phyloP scores from a whole-genome alignment of 306 rosid genomes.

The Amphicarpaea edgeworthii region DNA sequence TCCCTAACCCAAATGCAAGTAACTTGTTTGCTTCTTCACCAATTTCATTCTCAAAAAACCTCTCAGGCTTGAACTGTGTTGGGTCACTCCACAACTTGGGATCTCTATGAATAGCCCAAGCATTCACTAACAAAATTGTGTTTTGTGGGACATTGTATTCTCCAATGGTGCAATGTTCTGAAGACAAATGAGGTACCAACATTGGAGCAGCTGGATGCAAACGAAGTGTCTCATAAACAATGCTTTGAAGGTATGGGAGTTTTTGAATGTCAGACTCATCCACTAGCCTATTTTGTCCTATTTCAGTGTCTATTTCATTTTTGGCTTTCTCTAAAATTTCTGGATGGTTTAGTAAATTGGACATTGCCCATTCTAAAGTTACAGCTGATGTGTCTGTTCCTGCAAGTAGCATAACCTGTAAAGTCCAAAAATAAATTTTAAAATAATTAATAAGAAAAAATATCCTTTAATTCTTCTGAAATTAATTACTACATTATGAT shows the following conservation, averaged over 20 bases:
- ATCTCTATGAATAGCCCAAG: constrained; percentile 33
- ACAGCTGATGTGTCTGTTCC: constrained; percentile 12
- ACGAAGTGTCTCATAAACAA: constrained; percentile 15
- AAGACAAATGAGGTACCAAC: constrained; percentile 18
- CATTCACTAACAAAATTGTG: constrained; percentile 26
- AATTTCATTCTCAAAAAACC: constrained; percentile 24
- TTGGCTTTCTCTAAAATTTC: constrained; percentile 5
- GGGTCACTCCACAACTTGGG: constrained; percentile 20
- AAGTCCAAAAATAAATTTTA: not conserved
- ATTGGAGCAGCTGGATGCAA: constrained; percentile 14
- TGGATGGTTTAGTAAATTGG: constrained; percentile 13
- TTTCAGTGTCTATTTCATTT: not conserved
- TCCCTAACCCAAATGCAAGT: constrained; percentile 8
- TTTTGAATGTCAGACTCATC: constrained; percentile 6
- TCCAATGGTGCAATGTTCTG: constrained; percentile 7
- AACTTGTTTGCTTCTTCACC: constrained; percentile 5
- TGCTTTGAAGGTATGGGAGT: constrained; percentile 9
- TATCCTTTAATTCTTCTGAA: no score
- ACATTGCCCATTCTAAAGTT: constrained; percentile 30
- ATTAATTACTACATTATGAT: no score
- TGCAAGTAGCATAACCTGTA: not conserved
- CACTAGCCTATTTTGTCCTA: not conserved
- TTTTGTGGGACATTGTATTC: not conserved
- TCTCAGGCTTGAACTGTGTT: constrained; percentile 1
- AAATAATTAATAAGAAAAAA: no score